Evolutionary conservation across 371 early-diverging fungal genomes (phyloP), one percentile per base, ranked within the genome.

Genomic region (Zopfochytrium polystomum): DNA sequence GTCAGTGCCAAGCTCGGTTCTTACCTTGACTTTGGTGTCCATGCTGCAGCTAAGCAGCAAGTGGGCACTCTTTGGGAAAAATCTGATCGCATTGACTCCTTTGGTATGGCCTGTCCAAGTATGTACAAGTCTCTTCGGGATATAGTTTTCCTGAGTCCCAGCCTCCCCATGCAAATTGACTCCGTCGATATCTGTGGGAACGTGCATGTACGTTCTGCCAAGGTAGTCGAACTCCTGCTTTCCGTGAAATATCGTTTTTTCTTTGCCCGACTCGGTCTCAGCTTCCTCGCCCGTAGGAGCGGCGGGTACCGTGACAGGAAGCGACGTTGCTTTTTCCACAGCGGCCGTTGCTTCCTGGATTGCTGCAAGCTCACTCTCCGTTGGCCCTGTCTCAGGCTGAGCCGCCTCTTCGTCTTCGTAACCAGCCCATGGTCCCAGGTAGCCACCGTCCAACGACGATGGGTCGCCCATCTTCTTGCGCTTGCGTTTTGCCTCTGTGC

Each of bases 381-480:
- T 75, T 0, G 85, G 84, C 1, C 87, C 91, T 20, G 72, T 70
- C 6, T 58, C 22, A 4, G 51, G 66, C 25, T 52, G 51, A 11
- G 61, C 70, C 13, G 32, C 44, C 84, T 88, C 30, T 61, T 95
- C 96, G 48, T 84, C 89, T 50, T 89, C 89, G 66, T 87, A 96
- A 1, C 94, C 91, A 2, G 95, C 95, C 98, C 96, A 96, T 5
- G 96, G 98, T 0, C 98, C 98, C 53, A 80, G 80, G 66, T 90
- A 95, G 13, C 90, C 93, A 23, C 90, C 90, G n/a, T n/a, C n/a
- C 7, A 91, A 62, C 22, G 87, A 78, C 2, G 79, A 72, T 0
- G 90, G 68, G 61, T 93, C 86, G 23, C 96, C 95, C 62, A 88
- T 89, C 7, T 80, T 72, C 60, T 87, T 85, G 55, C 95, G 80